phyloP scores from a whole-genome alignment of 2,329 filamentous ascomycete genomes.

The Colletotrichum cuscutae region DNA sequence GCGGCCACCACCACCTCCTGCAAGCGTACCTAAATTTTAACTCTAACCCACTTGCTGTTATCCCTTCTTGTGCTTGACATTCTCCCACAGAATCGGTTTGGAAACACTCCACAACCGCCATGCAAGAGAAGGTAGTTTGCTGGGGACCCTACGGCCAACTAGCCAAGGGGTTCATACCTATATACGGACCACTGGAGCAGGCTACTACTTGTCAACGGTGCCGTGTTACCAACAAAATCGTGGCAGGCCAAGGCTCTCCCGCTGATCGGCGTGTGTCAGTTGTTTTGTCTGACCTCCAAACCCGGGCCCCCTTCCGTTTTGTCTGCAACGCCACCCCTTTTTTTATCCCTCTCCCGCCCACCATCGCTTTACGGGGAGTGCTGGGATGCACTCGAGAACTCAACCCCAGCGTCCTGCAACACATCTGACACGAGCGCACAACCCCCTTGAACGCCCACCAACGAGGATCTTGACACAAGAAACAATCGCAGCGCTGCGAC shows the following conservation, averaged over 20 bases:
- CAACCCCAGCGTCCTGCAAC: slow-evolving; percentile 24
- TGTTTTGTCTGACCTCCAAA: slow-evolving; percentile 10
- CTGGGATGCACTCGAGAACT: neutral
- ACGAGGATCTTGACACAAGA: slow-evolving; percentile 25
- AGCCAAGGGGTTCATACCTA: neutral
- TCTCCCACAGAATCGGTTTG: slow-evolving; percentile 19
- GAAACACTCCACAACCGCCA: slow-evolving; percentile 15
- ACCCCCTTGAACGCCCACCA: slow-evolving; percentile 15
- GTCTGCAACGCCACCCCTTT: neutral
- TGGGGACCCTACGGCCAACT: neutral
- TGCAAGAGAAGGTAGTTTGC: slow-evolving; percentile 15
- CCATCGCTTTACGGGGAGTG: too few species aligned
- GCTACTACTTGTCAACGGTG: too few species aligned
- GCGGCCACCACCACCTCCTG: neutral
- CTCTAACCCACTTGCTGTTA: slow-evolving; percentile 11
- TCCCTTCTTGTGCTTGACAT: neutral
- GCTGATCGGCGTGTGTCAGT: neutral
- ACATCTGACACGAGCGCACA: slow-evolving; percentile 35
- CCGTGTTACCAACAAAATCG: neutral
- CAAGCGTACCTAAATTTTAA: neutral
- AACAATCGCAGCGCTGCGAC: slow-evolving; percentile 13
- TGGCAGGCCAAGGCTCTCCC: neutral
- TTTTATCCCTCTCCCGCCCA: neutral
- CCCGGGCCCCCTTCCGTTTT: neutral
- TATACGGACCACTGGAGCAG: too few species aligned